Conservation (phyloP, 805 yeast species). For the Hanseniaspora nectarophila region DNA sequence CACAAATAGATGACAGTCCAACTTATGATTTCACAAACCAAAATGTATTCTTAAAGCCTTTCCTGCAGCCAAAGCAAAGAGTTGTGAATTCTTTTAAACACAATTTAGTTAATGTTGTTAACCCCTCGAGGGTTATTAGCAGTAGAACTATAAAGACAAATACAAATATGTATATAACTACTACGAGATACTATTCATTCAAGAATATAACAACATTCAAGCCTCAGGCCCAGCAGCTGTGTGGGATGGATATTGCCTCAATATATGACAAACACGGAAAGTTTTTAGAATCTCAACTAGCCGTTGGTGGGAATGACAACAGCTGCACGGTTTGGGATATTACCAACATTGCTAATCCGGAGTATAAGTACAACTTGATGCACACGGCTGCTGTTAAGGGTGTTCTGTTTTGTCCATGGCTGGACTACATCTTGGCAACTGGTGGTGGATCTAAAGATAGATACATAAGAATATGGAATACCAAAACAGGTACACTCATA, state of each 20-base stretch:
- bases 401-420: constrained; percentile 84
- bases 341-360: constrained; percentile 32
- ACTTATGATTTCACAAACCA: neutral
- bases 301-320: constrained; percentile 80
- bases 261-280: constrained; percentile 26
- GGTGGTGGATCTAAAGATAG: constrained; percentile 86
- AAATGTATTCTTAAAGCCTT: neutral
- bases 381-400: constrained; percentile 89
- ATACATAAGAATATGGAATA: constrained; percentile 77
- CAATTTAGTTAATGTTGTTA: neutral
- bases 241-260: constrained; percentile 32
- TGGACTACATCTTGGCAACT: constrained; percentile 64
- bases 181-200: neutral
- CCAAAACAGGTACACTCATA: constrained; percentile 61
- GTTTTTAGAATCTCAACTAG: constrained; percentile 34
- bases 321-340: constrained; percentile 69
- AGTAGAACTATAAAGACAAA: neutral
- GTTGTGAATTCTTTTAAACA: neutral
- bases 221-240: constrained; percentile 47
- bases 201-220: constrained; percentile 22
- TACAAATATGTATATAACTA: neutral
- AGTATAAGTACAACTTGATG: constrained; percentile 37
- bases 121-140: neutral
- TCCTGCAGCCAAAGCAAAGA: neutral
- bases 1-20: neutral